Conservation (phyloP, 768 basidiomycete species). For the Rhodotorula diobovata region DNA sequence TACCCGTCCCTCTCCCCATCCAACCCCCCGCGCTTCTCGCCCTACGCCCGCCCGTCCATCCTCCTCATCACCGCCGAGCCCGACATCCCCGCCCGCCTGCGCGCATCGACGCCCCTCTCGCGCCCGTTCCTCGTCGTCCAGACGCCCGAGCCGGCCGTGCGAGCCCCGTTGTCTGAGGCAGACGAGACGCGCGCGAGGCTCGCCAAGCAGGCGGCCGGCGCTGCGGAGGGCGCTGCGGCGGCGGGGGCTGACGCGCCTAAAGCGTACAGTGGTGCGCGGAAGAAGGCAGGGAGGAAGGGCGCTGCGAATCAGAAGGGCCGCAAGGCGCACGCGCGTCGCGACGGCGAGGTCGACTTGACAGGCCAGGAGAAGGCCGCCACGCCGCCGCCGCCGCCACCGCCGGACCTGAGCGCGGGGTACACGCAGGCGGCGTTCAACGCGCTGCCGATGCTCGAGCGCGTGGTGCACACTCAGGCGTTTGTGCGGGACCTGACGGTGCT, state of each 20-base stretch:
- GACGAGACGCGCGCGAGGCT: constrained; percentile 50
- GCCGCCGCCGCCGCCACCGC: neutral
- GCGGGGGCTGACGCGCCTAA: constrained; percentile 22
- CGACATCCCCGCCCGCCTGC: neutral
- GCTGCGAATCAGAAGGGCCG: too few relatives aligned
- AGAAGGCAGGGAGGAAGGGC: too few relatives aligned
- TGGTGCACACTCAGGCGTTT: constrained; percentile 27
- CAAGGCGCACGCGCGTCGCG: too few relatives aligned
- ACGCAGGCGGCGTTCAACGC: constrained; percentile 26
- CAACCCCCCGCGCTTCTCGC: constrained; percentile 1
- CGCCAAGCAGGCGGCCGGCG: neutral
- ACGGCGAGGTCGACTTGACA: too few relatives aligned
- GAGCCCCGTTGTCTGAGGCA: constrained; percentile 13
- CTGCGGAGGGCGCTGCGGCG: constrained; percentile 27
- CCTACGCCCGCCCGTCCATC: constrained; percentile 19
- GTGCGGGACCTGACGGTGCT: constrained; percentile 24
- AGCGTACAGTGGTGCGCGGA: constrained; percentile 11
- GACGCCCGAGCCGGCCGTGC: constrained; percentile 10
- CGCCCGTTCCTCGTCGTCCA: constrained; percentile 11
- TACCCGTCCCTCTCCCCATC: constrained; percentile 4
- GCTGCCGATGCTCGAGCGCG: constrained; percentile 8
- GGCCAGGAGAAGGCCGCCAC: neutral
- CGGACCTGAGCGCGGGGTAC: constrained; percentile 12
- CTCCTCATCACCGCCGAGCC: constrained; percentile 35
- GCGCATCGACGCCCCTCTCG: neutral